These are phyloP conservation scores for Conringia planisiliqua DNA, from an alignment of 345 rosid genomes.

Conservation along the genomic window DNA sequence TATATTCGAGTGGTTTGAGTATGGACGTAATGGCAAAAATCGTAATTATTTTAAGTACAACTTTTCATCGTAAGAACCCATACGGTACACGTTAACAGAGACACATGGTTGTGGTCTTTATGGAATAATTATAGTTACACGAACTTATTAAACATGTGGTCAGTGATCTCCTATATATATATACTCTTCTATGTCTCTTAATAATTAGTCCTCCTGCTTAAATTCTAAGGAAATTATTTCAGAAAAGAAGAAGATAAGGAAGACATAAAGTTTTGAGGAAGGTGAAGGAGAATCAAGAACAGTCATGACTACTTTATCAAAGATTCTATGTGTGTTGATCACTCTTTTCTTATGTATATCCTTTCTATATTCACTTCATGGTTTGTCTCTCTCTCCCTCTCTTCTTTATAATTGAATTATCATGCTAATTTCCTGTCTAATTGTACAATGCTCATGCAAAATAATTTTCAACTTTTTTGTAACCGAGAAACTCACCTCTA, in stretches of 20 bases:
- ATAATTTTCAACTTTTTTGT: no score
- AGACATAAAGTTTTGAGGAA: neutral
- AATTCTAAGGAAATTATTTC: neutral
- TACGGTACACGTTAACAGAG: slow-evolving; percentile 31
- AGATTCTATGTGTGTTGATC: slow-evolving; percentile 18
- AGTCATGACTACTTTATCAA: slow-evolving; percentile 26
- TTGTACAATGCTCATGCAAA: no score
- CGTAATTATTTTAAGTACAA: slow-evolving; percentile 26
- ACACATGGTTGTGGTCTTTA: slow-evolving; percentile 25
- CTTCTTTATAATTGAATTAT: neutral
- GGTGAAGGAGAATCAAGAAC: neutral
- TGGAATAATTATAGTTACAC: slow-evolving; percentile 6
- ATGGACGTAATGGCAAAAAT: slow-evolving; percentile 21
- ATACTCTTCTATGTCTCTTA: slow-evolving; percentile 4
- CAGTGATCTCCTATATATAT: neutral
- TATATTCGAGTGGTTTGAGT: neutral
- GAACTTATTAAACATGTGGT: neutral
- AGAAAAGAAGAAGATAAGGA: neutral
- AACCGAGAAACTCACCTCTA: no score
- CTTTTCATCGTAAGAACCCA: slow-evolving; percentile 25
- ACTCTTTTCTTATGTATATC: slow-evolving; percentile 22
- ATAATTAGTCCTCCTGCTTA: neutral
- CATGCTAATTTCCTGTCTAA: no score
- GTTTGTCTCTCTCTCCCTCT: slow-evolving; percentile 17
- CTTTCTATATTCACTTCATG: slow-evolving; percentile 23